phyloP scores from a whole-genome alignment of 2,329 filamentous ascomycete species.

The Fusarium multiceps region DNA sequence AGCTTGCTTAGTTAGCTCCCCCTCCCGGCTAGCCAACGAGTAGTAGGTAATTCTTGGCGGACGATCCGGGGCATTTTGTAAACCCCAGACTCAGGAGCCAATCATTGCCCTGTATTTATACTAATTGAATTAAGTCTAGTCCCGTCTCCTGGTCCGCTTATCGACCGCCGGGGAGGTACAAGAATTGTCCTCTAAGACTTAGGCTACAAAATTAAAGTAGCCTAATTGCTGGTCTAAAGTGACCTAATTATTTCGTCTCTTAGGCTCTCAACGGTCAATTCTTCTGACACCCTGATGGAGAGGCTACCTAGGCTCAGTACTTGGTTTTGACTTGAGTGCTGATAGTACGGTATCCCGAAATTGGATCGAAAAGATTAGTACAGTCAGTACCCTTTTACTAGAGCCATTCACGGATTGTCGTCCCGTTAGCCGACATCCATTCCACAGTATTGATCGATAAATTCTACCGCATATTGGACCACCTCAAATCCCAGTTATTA shows the following conservation, averaged over 20 bases:
- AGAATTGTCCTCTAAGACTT: neutral
- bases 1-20: too few relatives aligned
- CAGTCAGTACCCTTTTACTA: too few relatives aligned
- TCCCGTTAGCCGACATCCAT: slow-evolving; percentile 8
- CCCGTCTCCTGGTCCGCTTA: neutral
- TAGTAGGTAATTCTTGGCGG: slow-evolving; percentile 5
- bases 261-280: neutral
- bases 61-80: slow-evolving; percentile 1
- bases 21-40: too few relatives aligned
- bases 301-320: too few relatives aligned
- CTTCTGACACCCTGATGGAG: too few relatives aligned
- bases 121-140: slow-evolving; percentile 4
- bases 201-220: neutral
- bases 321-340: neutral
- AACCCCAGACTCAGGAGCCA: slow-evolving; percentile 6
- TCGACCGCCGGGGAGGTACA: too few relatives aligned
- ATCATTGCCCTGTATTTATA: neutral
- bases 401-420: neutral
- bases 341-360: neutral
- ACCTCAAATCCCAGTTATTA: neutral
- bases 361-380: neutral
- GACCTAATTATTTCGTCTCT: neutral
- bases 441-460: neutral
- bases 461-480: neutral
- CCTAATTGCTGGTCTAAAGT: neutral